Base-by-base conservation (phyloP, 2,329 filamentous ascomycete genomes). In the Chaetothyriales sp. region DNA sequence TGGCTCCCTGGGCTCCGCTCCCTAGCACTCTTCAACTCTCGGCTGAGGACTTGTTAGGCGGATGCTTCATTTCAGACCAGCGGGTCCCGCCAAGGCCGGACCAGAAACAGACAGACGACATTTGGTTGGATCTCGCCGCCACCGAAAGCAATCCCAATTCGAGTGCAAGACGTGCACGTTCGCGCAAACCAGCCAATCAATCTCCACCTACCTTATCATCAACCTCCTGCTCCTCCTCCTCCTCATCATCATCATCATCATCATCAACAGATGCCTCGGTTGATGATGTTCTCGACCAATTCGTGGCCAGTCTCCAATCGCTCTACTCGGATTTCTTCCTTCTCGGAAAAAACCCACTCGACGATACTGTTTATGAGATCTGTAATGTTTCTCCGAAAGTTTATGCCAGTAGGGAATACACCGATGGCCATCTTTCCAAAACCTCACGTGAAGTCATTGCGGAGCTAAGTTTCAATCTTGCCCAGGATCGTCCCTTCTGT, bases 291-390 rank as follows among this genome's bases (percentile, higher is more conserved):
- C 52, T 64, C 44, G 57, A 60, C 10, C 56, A 58, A 19, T 61
- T 63, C 47, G 60, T 60, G 45, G 53, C 46, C 20, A 55, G 51
- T 43, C 50, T 63, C 19, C 58, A 62, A 29, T 50, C 55, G 20
- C 51, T 65, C 33, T 63, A 65, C 51, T 59, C 58, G 28, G 56
- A 64, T 43, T 64, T 59, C 40, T 64, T 64, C 52, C 56, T 63
- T 43, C 57, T 64, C 37, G 57, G 56, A 33, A 54, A 57, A 46
- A 58, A 57, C 20, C 58, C 55, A n/a, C 52, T 61, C 25, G 57
- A 60, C 43, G 58, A 59, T 18, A 50, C 51, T 10, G 56, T 56
- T 46, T 65, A 62, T 43, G 62, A 64, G 49, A 64, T 65, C 22
- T 63, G 61, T 51, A 61, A 64, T 51, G 58, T 65, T 20, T 64